Evolutionary conservation across 208 protist genomes (phyloP).

Genomic region (Endotrypanum monterogeii): DNA sequence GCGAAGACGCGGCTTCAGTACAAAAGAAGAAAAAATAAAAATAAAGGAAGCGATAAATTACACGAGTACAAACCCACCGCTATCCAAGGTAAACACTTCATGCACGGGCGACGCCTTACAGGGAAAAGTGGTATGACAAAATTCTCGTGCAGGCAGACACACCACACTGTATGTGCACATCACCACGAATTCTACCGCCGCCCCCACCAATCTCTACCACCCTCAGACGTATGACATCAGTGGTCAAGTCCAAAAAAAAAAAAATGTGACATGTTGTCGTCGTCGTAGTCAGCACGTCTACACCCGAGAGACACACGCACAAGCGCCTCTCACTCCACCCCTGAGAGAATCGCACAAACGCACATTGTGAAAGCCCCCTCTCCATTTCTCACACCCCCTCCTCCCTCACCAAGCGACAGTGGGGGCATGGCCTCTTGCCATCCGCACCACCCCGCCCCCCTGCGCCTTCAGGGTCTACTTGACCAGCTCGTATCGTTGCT

Average conservation of each 20-base stretch:
- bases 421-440: not conserved
- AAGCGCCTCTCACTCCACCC: not conserved
- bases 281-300: not conserved
- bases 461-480: slow-evolving; percentile 34
- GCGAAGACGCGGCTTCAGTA: not conserved
- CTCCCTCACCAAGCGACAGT: not conserved
- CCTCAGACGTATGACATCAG: too few relatives aligned
- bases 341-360: not conserved
- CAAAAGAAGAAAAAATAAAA: not conserved
- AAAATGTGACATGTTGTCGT: too few relatives aligned
- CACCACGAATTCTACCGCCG: too few relatives aligned
- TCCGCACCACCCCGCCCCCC: too few relatives aligned
- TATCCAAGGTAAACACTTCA: too few relatives aligned
- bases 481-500: slow-evolving; percentile 76
- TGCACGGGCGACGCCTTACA: too few relatives aligned
- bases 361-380: not conserved
- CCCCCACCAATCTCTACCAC: not conserved
- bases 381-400: not conserved
- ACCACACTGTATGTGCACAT: too few relatives aligned
- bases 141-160: not conserved
- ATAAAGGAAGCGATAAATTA: too few relatives aligned
- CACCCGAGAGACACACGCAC: too few relatives aligned
- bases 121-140: not conserved
- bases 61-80: too few relatives aligned
- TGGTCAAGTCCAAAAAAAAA: too few relatives aligned